Percentiles rank a stretch among this genome's conserved stretches.
phyloP scores from a whole-genome alignment of 1,284 basidiomycete species.

The Cystobasidium slooffiae region DNA sequence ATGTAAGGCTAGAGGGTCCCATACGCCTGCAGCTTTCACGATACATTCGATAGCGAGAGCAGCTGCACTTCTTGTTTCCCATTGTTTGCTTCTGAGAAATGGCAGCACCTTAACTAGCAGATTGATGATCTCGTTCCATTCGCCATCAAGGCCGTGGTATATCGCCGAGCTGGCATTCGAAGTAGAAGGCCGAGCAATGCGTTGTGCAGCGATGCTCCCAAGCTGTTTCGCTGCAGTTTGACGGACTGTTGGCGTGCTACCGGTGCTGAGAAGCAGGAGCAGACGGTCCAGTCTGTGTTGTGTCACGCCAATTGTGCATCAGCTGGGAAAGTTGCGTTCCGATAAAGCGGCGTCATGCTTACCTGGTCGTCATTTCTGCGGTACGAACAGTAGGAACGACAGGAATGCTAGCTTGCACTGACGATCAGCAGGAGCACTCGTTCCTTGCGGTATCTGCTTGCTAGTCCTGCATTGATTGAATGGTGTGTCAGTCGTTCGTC shows the following conservation, averaged over 20 bases:
- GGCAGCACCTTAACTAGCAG: conserved; percentile 83
- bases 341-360: conserved; percentile 16
- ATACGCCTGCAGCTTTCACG: conserved; percentile 78
- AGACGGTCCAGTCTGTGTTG: conserved; percentile 43
- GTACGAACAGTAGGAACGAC: neutral
- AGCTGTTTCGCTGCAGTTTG: conserved; percentile 90
- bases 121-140: conserved; percentile 76
- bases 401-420: neutral
- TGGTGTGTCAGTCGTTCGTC: neutral
- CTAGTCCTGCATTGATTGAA: conserved; percentile 1
- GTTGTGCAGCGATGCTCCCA: conserved; percentile 82
- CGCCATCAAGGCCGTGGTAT: conserved; percentile 65
- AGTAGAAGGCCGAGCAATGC: conserved; percentile 59
- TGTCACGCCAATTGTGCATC: neutral
- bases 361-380: conserved; percentile 26
- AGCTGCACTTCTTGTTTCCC: conserved; percentile 82
- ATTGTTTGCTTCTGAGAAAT: conserved; percentile 81
- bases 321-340: neutral
- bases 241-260: conserved; percentile 80
- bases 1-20: conserved; percentile 65
- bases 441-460: neutral
- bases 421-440: neutral
- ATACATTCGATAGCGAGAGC: conserved; percentile 84
- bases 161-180: conserved; percentile 44
- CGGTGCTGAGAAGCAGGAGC: conserved; percentile 55